These are phyloP conservation scores for Fusarium sp. DNA, from an alignment of 2,329 filamentous ascomycete genomes.

Conservation along the genomic window DNA sequence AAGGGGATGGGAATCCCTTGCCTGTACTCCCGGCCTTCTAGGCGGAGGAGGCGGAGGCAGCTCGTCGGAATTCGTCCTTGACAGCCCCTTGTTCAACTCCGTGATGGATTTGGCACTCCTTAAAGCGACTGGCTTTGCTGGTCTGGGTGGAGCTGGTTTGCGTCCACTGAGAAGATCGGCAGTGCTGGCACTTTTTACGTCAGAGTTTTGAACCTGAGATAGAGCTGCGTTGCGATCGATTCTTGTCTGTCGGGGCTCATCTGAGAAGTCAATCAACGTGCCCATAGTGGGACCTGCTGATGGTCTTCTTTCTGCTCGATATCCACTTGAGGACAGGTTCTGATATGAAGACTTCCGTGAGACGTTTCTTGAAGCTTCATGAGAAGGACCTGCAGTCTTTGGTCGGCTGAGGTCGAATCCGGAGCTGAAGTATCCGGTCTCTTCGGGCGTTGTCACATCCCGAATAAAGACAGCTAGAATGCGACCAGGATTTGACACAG, in stretches of 20 bases:
- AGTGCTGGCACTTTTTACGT: slow-evolving; percentile 43
- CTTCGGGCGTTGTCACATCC: slow-evolving; percentile 87
- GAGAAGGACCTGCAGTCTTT: slow-evolving; percentile 45
- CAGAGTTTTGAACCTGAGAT: slow-evolving; percentile 46
- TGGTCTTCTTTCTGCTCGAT: slow-evolving; percentile 42
- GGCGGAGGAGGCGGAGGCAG: slow-evolving; percentile 52
- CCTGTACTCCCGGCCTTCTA: slow-evolving; percentile 48
- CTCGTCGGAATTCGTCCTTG: slow-evolving; percentile 32
- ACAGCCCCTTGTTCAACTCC: slow-evolving; percentile 42
- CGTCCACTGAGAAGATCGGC: slow-evolving; percentile 49
- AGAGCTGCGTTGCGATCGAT: slow-evolving; percentile 52
- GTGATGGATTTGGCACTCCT: slow-evolving; percentile 57
- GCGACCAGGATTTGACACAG: slow-evolving; percentile 82
- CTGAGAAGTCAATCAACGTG: slow-evolving; percentile 70
- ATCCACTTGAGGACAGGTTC: slow-evolving; percentile 38
- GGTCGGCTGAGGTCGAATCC: slow-evolving; percentile 51
- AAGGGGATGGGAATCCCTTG: slow-evolving; percentile 52
- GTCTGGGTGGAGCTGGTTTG: slow-evolving; percentile 64
- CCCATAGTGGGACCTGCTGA: slow-evolving; percentile 61
- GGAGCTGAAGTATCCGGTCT: slow-evolving; percentile 80
- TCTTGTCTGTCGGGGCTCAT: slow-evolving; percentile 59
- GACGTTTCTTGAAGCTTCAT: slow-evolving; percentile 41
- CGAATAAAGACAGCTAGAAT: slow-evolving; percentile 92
- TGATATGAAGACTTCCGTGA: slow-evolving; percentile 44
- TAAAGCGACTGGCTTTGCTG: slow-evolving; percentile 68